Conservation (phyloP, 306 rosid species). For the Ormosia semicastrata region DNA sequence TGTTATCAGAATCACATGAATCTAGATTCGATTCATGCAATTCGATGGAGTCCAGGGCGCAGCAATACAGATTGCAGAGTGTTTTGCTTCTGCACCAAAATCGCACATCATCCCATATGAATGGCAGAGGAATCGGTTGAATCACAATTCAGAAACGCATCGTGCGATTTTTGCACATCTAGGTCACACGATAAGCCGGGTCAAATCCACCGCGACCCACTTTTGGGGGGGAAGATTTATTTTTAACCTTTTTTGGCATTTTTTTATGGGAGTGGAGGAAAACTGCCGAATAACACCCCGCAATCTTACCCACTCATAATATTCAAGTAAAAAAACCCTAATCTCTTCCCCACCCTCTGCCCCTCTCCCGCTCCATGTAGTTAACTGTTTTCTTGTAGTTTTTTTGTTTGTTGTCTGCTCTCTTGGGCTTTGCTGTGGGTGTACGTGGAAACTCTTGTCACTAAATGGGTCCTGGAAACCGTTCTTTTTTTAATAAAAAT, state of each 20-base stretch:
- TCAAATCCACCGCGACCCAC: not conserved
- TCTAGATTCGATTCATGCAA: not conserved
- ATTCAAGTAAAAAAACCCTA: not conserved
- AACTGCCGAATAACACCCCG: not conserved
- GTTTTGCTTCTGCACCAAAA: too few species aligned
- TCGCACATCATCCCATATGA: not conserved
- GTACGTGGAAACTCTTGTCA: not conserved
- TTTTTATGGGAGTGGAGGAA: not conserved
- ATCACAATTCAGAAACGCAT: not conserved
- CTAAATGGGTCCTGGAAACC: not conserved
- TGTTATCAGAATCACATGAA: not conserved
- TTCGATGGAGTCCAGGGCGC: not conserved
- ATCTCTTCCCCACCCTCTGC: not conserved
- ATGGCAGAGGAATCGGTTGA: not conserved
- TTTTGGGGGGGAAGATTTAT: not conserved
- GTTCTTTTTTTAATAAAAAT: too few species aligned
- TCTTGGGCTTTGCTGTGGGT: not conserved
- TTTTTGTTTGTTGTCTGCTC: not conserved
- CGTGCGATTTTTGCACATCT: not conserved
- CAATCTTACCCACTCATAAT: not conserved
- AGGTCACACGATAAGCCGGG: not conserved
- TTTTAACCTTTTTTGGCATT: too few species aligned
- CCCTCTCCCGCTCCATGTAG: not conserved
- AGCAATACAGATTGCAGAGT: not conserved
- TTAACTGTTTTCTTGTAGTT: not conserved